Conservation (phyloP, 2,329 filamentous ascomycete genomes). For the Thielaviopsis euricoi region DNA sequence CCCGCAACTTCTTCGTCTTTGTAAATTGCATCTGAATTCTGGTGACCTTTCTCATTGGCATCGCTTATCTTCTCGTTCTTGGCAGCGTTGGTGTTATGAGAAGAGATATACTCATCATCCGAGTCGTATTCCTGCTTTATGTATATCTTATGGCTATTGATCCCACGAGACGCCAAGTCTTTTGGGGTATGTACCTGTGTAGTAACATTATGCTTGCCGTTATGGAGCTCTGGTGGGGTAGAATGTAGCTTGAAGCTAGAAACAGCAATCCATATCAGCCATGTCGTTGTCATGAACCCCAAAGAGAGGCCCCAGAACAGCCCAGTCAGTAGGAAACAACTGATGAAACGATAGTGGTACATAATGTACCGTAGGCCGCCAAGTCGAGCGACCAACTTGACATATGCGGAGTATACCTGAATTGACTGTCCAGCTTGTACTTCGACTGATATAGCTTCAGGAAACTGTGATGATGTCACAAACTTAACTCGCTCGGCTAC, state of each 20-base stretch:
- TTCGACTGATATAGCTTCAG: slow-evolving; percentile 38
- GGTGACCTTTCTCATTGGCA: neutral
- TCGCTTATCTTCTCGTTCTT: neutral
- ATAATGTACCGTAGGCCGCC: slow-evolving; percentile 68
- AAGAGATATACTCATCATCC: neutral
- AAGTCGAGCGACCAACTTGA: slow-evolving; percentile 60
- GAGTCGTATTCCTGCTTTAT: slow-evolving; percentile 11
- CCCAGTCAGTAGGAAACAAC: slow-evolving; percentile 50
- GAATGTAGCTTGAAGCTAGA: neutral
- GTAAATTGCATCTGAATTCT: neutral
- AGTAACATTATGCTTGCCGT: neutral
- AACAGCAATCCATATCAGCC: slow-evolving; percentile 31
- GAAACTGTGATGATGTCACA: slow-evolving; percentile 22
- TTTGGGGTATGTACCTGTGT: neutral
- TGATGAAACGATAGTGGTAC: slow-evolving; percentile 62
- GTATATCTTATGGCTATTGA: slow-evolving; percentile 7
- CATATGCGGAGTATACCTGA: slow-evolving; percentile 56
- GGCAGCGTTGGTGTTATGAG: neutral
- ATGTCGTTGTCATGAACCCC: slow-evolving; percentile 46
- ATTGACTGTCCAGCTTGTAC: slow-evolving; percentile 52
- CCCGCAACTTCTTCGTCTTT: neutral
- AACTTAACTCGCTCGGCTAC: slow-evolving; percentile 66
- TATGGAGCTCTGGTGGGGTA: slow-evolving; percentile 15
- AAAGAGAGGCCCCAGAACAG: slow-evolving; percentile 68
- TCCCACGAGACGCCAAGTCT: slow-evolving; percentile 8